phyloP scores from a whole-genome alignment of 2,329 filamentous ascomycete species.

The Westerdykella aurantiaca region DNA sequence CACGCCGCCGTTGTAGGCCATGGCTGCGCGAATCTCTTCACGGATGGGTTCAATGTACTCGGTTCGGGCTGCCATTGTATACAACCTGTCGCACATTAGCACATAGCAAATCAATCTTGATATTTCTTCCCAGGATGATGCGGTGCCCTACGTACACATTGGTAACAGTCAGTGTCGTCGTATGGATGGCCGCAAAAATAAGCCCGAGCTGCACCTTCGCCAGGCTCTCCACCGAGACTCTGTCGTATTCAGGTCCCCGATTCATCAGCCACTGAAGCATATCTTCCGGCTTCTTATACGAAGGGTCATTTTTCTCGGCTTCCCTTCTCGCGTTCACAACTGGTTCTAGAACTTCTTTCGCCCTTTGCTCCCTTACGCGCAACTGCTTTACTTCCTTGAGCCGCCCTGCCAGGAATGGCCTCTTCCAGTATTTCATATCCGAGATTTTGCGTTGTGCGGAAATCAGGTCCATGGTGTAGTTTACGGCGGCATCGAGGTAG shows the following conservation, averaged over 20 bases:
- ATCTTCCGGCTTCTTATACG: slow-evolving; percentile 33
- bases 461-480: slow-evolving; percentile 32
- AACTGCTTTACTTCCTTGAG: slow-evolving; percentile 20
- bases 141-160: slow-evolving; percentile 9
- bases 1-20: slow-evolving; percentile 28
- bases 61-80: slow-evolving; percentile 27
- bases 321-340: slow-evolving; percentile 21
- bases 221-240: slow-evolving; percentile 4
- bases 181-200: slow-evolving; percentile 30
- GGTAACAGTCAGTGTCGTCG: slow-evolving; percentile 21
- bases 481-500: slow-evolving; percentile 24
- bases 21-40: slow-evolving; percentile 39
- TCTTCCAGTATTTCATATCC: slow-evolving; percentile 18
- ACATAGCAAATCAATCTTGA: neutral
- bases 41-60: slow-evolving; percentile 41
- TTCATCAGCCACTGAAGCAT: slow-evolving; percentile 37
- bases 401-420: slow-evolving; percentile 21
- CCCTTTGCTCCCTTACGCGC: slow-evolving; percentile 12
- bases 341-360: slow-evolving; percentile 15
- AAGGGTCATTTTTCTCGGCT: slow-evolving; percentile 19
- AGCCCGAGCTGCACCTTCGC: slow-evolving; percentile 18
- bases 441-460: slow-evolving; percentile 24
- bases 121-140: neutral
- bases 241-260: slow-evolving; percentile 8
- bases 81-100: slow-evolving; percentile 13